Evolutionary conservation across 1,139 yeast species (phyloP).

Genomic region (Blastobotrys ciferrii): DNA sequence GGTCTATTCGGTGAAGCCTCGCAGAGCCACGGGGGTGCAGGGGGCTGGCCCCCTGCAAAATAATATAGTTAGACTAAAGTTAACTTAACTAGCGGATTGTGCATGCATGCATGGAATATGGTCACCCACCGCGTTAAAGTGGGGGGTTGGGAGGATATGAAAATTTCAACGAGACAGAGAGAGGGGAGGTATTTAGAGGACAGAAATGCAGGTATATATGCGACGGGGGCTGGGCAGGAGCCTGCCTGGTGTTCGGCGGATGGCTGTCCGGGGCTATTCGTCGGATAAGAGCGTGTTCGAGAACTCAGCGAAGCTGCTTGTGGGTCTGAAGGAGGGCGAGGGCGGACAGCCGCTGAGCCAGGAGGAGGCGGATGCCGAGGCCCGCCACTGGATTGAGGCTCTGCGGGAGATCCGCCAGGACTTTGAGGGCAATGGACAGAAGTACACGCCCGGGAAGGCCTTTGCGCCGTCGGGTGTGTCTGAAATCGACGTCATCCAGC

Average conservation of each 20-base stretch:
- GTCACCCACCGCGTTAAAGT: too few species aligned
- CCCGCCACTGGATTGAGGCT: conserved; percentile 65
- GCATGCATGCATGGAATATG: too few species aligned
- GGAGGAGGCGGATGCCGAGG: conserved; percentile 48
- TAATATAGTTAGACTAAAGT: too few species aligned
- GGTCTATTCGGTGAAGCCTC: too few species aligned
- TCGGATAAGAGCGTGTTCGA: conserved; percentile 7
- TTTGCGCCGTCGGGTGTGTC: conserved; percentile 34
- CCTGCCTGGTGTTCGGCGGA: background rate
- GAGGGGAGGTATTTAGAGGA: background rate
- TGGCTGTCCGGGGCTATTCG: background rate
- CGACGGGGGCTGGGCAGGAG: background rate
- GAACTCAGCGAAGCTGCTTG: conserved; percentile 25
- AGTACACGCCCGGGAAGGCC: conserved; percentile 33
- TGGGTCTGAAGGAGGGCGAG: conserved; percentile 22
- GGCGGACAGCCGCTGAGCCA: conserved; percentile 15
- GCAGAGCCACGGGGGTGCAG: too few species aligned
- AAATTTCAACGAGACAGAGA: background rate
- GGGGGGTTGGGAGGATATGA: background rate
- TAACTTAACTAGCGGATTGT: too few species aligned
- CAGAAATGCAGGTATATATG: background rate
- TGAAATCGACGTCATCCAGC: conserved; percentile 28
- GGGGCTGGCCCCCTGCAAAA: too few species aligned
- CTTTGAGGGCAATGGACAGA: conserved; percentile 30
- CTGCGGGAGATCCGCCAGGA: conserved; percentile 54